A percentile compares a stretch with the other conserved stretches of the same genome.
These are phyloP conservation scores for Penicillium freii DNA, from an alignment of 2,329 filamentous ascomycete species.

Conservation along the genomic window DNA sequence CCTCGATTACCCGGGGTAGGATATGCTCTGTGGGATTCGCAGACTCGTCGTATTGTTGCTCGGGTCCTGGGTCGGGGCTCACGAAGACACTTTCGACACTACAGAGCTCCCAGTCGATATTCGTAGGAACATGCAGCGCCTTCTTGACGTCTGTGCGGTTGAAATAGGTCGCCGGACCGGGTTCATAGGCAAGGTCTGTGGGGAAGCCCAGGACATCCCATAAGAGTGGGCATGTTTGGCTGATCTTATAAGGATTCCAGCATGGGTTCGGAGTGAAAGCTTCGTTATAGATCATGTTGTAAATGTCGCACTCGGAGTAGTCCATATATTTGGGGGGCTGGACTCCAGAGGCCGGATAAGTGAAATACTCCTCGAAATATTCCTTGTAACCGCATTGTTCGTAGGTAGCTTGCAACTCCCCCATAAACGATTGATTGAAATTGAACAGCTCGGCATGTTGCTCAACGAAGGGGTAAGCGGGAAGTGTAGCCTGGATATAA, in stretches of 20 bases:
- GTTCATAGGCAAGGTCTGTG: conserved; percentile 52
- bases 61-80: conserved; percentile 39
- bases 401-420: conserved; percentile 41
- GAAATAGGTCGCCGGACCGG: conserved; percentile 64
- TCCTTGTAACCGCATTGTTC: conserved; percentile 48
- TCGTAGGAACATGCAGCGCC: conserved; percentile 61
- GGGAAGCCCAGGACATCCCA: conserved; percentile 71
- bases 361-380: conserved; percentile 52
- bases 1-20: conserved; percentile 41
- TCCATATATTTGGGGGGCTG: conserved; percentile 61
- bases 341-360: conserved; percentile 45
- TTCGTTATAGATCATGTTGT: conserved; percentile 55
- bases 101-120: conserved; percentile 35
- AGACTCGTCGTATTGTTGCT: conserved; percentile 40
- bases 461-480: conserved; percentile 45
- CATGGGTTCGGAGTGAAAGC: conserved; percentile 66
- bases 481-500: conserved; percentile 34
- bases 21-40: conserved; percentile 56
- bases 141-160: conserved; percentile 67
- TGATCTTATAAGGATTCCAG: conserved; percentile 73
- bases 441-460: conserved; percentile 45
- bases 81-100: conserved; percentile 47
- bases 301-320: conserved; percentile 57
- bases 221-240: conserved; percentile 66
- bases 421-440: conserved; percentile 45